A percentile compares a stretch with the other conserved stretches of the same genome.
phyloP scores from a whole-genome alignment of 345 rosid genomes.

The Brassica napus region DNA sequence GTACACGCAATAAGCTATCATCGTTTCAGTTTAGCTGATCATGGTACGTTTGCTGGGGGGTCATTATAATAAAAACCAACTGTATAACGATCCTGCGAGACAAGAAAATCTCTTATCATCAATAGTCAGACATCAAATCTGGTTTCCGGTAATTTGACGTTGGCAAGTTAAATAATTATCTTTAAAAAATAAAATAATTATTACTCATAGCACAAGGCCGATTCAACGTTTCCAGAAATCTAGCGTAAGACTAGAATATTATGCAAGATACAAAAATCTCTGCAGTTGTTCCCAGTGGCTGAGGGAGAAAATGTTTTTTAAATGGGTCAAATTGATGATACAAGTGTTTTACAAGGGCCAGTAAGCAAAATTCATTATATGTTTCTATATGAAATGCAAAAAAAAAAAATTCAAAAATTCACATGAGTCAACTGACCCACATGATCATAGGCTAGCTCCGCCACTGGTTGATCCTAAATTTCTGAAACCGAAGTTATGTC shows the following conservation, averaged over 20 bases:
- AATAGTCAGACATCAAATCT: not conserved
- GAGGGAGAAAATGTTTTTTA: too few species aligned
- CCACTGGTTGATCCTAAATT: too few species aligned
- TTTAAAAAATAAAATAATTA: not conserved
- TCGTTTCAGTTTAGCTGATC: not conserved
- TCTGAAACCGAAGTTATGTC: not conserved
- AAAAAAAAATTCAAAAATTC: too few species aligned
- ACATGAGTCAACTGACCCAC: too few species aligned
- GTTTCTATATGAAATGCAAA: too few species aligned
- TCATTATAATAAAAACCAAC: not conserved
- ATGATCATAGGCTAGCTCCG: too few species aligned
- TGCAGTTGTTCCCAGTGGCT: not conserved
- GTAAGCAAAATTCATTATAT: too few species aligned
- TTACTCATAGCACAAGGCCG: not conserved
- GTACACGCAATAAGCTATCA: constrained; percentile 23
- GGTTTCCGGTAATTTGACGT: not conserved
- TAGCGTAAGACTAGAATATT: not conserved
- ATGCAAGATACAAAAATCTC: not conserved
- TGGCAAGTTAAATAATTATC: not conserved
- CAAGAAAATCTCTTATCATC: not conserved
- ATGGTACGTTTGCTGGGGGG: not conserved
- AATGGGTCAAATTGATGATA: too few species aligned
- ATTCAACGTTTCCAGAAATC: not conserved
- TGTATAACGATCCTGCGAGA: not conserved
- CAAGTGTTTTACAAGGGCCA: too few species aligned